A percentile compares a stretch with the other conserved stretches of the same genome.
phyloP scores from a whole-genome alignment of 2,329 filamentous ascomycete species.

The Nothomitra cinnamomea region DNA sequence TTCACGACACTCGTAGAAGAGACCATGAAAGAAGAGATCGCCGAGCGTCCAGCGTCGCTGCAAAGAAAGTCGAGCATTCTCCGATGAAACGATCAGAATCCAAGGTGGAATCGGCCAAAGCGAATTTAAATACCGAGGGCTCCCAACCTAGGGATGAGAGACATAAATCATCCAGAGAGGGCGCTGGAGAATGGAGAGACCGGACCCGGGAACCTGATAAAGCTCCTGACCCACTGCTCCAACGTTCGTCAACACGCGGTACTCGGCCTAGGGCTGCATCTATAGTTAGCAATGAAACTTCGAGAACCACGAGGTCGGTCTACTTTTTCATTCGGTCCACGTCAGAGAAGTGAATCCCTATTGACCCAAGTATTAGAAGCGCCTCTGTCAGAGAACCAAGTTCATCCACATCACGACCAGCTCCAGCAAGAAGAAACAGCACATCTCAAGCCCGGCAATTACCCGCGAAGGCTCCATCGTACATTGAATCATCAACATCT shows the following conservation, averaged over 20 bases:
- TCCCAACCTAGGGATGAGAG: slow-evolving; percentile 2
- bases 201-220: neutral
- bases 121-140: neutral
- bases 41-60: neutral
- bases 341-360: neutral
- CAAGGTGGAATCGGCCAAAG: too few species aligned
- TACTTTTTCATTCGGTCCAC: neutral
- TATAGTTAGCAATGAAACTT: neutral
- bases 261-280: neutral
- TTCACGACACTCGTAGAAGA: neutral
- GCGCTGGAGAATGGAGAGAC: neutral
- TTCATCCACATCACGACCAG: neutral
- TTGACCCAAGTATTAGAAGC: neutral
- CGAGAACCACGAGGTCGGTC: neutral
- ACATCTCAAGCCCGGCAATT: neutral
- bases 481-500: neutral
- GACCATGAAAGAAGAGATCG: neutral
- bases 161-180: neutral
- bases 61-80: neutral
- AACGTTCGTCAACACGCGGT: neutral
- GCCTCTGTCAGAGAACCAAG: neutral
- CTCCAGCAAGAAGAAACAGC: neutral
- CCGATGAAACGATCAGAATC: neutral
- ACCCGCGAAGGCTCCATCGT: neutral
- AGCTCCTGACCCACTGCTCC: neutral